phyloP scores from a whole-genome alignment of 2,329 filamentous ascomycete species.

The Conoideocrella luteorostrata region DNA sequence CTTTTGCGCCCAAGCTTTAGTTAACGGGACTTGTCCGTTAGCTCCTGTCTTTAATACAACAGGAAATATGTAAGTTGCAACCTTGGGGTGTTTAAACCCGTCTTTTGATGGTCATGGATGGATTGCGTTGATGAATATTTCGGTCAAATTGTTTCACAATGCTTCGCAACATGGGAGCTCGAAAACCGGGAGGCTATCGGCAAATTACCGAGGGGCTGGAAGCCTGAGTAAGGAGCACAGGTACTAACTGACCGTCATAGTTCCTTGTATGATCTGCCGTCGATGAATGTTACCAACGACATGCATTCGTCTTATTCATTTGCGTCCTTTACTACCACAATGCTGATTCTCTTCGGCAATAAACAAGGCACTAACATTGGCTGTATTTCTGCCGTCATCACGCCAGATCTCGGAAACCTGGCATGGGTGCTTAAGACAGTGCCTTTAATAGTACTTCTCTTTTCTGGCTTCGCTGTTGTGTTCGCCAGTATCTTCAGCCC shows the following conservation, averaged over 20 bases:
- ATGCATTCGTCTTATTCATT: conserved; percentile 83
- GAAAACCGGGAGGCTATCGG: no score
- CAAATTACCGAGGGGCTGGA: no score
- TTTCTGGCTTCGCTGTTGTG: conserved; percentile 76
- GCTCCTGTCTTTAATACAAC: conserved; percentile 59
- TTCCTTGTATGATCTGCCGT: conserved; percentile 47
- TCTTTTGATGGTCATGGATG: no score
- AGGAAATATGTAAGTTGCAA: conserved; percentile 11
- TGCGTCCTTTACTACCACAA: conserved; percentile 67
- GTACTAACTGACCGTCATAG: conserved; percentile 5
- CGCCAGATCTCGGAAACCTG: conserved; percentile 70
- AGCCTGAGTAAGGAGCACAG: conserved; percentile 6
- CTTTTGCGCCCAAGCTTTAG: conserved; percentile 61
- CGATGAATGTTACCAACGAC: conserved; percentile 66
- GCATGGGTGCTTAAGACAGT: conserved; percentile 67
- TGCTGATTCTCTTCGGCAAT: conserved; percentile 73
- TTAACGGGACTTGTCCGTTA: conserved; percentile 66
- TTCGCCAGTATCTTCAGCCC: conserved; percentile 84
- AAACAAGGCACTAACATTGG: conserved; percentile 55
- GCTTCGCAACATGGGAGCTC: no score
- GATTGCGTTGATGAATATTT: no score
- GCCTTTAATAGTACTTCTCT: conserved; percentile 69
- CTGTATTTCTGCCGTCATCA: conserved; percentile 77
- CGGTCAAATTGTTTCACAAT: no score
- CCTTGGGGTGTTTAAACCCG: no score